Conservation (phyloP, 2,329 filamentous ascomycete species). For the Fusarium subglutinans region DNA sequence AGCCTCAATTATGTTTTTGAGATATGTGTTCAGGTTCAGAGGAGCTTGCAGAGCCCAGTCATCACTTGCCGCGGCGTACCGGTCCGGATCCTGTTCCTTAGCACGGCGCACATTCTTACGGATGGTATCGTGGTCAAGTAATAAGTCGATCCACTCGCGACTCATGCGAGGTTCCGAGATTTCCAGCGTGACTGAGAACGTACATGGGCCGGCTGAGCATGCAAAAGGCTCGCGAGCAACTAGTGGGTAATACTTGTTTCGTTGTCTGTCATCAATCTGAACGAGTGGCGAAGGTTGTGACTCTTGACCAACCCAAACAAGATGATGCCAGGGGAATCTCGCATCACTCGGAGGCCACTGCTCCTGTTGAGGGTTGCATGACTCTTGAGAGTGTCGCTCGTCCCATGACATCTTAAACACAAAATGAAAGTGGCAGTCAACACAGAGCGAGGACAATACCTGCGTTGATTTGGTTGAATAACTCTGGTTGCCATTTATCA, state of each 20-base stretch:
- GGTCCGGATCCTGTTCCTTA: slow-evolving; percentile 55
- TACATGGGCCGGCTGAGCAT: slow-evolving; percentile 56
- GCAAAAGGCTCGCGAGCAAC: slow-evolving; percentile 50
- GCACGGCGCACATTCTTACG: slow-evolving; percentile 51
- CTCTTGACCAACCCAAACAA: slow-evolving; percentile 49
- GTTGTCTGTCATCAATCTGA: slow-evolving; percentile 35
- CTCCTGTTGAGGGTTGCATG: slow-evolving; percentile 47
- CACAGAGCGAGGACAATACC: slow-evolving; percentile 50
- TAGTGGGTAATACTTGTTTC: slow-evolving; percentile 52
- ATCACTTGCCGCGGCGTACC: slow-evolving; percentile 57
- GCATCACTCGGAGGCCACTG: slow-evolving; percentile 49
- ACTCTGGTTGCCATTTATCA: slow-evolving; percentile 54
- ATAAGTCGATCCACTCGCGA: slow-evolving; percentile 52
- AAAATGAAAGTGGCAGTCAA: slow-evolving; percentile 55
- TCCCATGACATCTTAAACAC: slow-evolving; percentile 52
- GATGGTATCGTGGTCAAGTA: slow-evolving; percentile 59
- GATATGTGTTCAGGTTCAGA: slow-evolving; percentile 59
- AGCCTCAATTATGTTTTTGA: slow-evolving; percentile 58
- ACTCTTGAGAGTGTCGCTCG: slow-evolving; percentile 34
- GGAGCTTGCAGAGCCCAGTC: slow-evolving; percentile 54
- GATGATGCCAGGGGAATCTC: slow-evolving; percentile 52
- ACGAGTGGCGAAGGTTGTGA: slow-evolving; percentile 18
- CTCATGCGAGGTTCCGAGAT: slow-evolving; percentile 60
- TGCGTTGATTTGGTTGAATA: slow-evolving; percentile 40
- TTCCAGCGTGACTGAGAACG: slow-evolving; percentile 56